Evolutionary conservation across 2,329 filamentous ascomycete species (phyloP).

Genomic region (Erysiphe neolycopersici): DNA sequence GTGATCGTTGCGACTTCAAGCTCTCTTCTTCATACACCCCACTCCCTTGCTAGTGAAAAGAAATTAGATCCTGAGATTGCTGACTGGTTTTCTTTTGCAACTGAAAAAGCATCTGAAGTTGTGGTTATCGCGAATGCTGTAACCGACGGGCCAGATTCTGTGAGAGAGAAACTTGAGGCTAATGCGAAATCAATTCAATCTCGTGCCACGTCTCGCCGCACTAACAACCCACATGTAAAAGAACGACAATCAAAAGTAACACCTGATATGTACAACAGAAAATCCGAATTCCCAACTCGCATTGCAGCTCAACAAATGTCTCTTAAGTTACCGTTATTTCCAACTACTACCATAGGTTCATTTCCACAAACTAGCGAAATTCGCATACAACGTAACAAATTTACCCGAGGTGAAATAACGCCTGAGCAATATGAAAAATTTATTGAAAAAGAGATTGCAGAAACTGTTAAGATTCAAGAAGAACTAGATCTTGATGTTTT

Average conservation of each 20-base stretch:
- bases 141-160: conserved; percentile 67
- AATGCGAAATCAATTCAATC: conserved; percentile 87
- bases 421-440: conserved; percentile 88
- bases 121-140: conserved; percentile 90
- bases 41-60: conserved; percentile 97
- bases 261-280: conserved; percentile 66
- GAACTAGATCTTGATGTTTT: conserved; percentile 93
- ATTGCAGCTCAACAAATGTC: conserved; percentile 74
- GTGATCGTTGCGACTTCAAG: conserved; percentile 92
- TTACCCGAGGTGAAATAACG: conserved; percentile 96
- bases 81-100: conserved; percentile 97
- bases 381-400: conserved; percentile 85
- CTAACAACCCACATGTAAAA: conserved; percentile 95
- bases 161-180: conserved; percentile 73
- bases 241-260: conserved; percentile 79
- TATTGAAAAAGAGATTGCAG: conserved; percentile 95
- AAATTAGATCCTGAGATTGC: conserved; percentile 79
- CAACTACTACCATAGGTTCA: conserved; percentile 95
- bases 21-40: conserved; percentile 93
- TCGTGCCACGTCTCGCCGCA: conserved; percentile 74
- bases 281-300: conserved; percentile 64
- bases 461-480: conserved; percentile 89
- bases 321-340: conserved; percentile 88
- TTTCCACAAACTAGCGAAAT: conserved; percentile 99
- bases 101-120: conserved; percentile 80